Evolutionary conservation across 75 land plant genomes (phyloP), one percentile per base, ranked within the genome.

Genomic region (Chamaecyparis obtusa): DNA sequence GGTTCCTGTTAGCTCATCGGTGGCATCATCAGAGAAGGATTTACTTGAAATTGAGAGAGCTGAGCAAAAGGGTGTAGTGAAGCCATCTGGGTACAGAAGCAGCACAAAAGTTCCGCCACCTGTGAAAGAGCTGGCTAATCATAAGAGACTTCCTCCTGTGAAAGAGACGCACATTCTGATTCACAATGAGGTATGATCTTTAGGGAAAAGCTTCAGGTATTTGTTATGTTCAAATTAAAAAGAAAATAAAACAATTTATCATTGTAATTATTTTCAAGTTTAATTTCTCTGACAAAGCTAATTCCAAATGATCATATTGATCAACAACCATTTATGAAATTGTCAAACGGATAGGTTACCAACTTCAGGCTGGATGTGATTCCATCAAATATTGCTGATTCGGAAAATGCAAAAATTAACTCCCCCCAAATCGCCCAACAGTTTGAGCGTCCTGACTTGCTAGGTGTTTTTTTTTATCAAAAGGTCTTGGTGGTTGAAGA

Each of bases 111-210:
- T 57, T 17, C 5, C 19, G 21, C 21, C 4, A 57, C 21, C 24
- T 21, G 24, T 24, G n/a, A 64, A 64, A 24, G 69, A 64, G 69
- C 1, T 64, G 27, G n/a, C 6, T n/a, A 64, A 24, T 64, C n/a
- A 21, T 7, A 64, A 64, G 69, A 64, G 69, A 64, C 69, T 64
- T 64, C 27, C 69, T 64, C n/a, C 69, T 24, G 69, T 64, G n/a
- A 64, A 64, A 64, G 69, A 64, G n/a, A 64, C 69, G n/a, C 69
- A 64, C 69, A 64, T 64, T 64, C 69, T 64, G 27, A 64, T 64
- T 64, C 69, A 64, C 27, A 24, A 64, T 1, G 69, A 64, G 69
- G 69, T 64, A 64, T 57, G 60, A 19, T 57, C 24, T 57, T 21
- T 19, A 57, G 21, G 21, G 60, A 19, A 57, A 57, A 57, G 21